These are phyloP conservation scores for Cicer judaicum DNA, from an alignment of 306 rosid genomes.

Conservation along the genomic window DNA sequence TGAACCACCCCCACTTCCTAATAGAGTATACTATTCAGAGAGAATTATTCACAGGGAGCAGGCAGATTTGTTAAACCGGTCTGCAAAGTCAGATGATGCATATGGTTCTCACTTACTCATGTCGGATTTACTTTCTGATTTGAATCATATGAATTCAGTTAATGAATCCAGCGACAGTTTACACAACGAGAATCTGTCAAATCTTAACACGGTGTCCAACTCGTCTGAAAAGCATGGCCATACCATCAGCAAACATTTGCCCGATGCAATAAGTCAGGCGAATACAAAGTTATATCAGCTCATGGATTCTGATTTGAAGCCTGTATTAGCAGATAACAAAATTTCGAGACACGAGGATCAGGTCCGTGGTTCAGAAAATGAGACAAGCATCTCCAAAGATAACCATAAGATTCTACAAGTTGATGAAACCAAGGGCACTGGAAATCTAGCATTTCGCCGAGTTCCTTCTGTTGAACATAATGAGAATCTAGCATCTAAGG, in stretches of 20 bases:
- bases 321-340: slow-evolving; percentile 42
- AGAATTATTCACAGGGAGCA: slow-evolving; percentile 89
- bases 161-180: slow-evolving; percentile 54
- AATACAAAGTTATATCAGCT: slow-evolving; percentile 56
- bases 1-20: slow-evolving; percentile 74
- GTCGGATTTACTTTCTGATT: slow-evolving; percentile 68
- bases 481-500: slow-evolving; percentile 52
- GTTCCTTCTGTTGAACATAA: slow-evolving; percentile 56
- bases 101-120: slow-evolving; percentile 66
- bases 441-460: slow-evolving; percentile 46
- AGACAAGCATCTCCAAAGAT: slow-evolving; percentile 44
- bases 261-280: slow-evolving; percentile 57
- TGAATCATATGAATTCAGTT: slow-evolving; percentile 51
- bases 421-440: slow-evolving; percentile 54
- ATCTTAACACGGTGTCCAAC: slow-evolving; percentile 51
- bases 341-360: slow-evolving; percentile 52
- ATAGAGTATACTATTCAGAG: slow-evolving; percentile 82
- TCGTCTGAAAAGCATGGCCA: slow-evolving; percentile 52
- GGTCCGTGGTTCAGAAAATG: slow-evolving; percentile 49
- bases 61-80: slow-evolving; percentile 77
- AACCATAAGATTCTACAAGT: slow-evolving; percentile 41
- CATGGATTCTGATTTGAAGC: slow-evolving; percentile 53
- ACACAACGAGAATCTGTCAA: slow-evolving; percentile 52
- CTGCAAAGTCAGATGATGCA: slow-evolving; percentile 83
- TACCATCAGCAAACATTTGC: slow-evolving; percentile 47